Base-by-base conservation (phyloP, 768 basidiomycete genomes). In the Lentinula raphanica region DNA sequence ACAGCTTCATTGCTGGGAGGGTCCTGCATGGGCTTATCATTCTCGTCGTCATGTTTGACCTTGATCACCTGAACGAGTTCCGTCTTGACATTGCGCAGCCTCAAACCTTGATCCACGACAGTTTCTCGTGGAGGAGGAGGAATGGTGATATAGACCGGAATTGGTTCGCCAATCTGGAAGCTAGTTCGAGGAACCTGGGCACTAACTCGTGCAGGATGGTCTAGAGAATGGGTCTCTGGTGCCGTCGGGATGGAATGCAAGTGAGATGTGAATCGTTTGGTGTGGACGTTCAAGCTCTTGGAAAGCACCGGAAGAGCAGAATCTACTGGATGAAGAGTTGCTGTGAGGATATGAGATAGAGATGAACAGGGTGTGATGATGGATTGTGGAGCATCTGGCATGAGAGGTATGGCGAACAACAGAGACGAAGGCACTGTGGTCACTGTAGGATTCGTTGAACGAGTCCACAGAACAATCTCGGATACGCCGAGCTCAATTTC, bases 321-420 rank as follows among this genome's bases (percentile, higher is more conserved):
- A 59, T 83, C 76, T 13, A 69, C 60, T 0, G 86, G 79, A 65
- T 85, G 76, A 23, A 95, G 72, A 1, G 79, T 82, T 32, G 88
- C 92, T 12, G 80, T 84, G 45, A 95, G 75, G 15, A 78, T 75
- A 68, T 95, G 88, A 13, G 78, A 77, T 54, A 95, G 75, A 0
- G 85, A 82, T 2, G 92, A 94, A 61, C 82, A 81, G 15, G 85
- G 77, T 3, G 92, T 90, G 64, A 86, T 84, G 29, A 94, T 76
- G 39, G 89, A 90, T 68, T 94, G 90, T 0, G 93, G 93, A 5
- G 89, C 85, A 70, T 95, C 93, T 40, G 81, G 72, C 59, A 79
- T 82, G 54, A 95, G 78, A 11, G 89, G 90, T 60, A 95, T 85
- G 36, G 90, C 82, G 71, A 94, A 95, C n/a, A 87, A 84, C 60